A percentile compares a stretch with the other conserved stretches of the same genome.
phyloP scores from a whole-genome alignment of 2,329 filamentous ascomycete genomes.

The Dactylella cylindrospora region DNA sequence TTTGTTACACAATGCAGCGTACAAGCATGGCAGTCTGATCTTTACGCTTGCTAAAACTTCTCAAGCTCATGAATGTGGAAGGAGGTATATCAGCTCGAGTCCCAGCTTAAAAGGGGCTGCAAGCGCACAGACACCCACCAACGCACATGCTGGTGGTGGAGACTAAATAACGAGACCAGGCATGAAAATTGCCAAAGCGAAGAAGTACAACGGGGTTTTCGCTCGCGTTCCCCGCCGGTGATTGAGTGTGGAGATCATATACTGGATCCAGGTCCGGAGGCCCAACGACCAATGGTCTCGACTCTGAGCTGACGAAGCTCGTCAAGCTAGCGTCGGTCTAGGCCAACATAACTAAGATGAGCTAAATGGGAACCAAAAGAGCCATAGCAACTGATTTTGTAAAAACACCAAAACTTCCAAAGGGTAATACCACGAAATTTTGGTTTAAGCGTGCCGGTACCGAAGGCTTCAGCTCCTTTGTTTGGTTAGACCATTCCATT shows the following conservation, averaged over 20 bases:
- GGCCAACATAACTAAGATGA: too few species aligned
- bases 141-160: constrained; percentile 3
- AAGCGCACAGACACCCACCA: constrained; percentile 40
- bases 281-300: constrained; percentile 6
- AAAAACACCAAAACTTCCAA: too few species aligned
- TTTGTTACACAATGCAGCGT: constrained; percentile 27
- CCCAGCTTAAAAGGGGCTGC: constrained; percentile 25
- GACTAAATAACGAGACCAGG: too few species aligned
- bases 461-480: too few species aligned
- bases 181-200: too few species aligned
- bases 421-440: too few species aligned
- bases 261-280: constrained; percentile 1
- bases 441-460: too few species aligned
- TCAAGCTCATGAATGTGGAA: constrained; percentile 19
- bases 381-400: too few species aligned
- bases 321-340: background rate
- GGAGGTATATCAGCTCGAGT: constrained; percentile 15
- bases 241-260: constrained; percentile 8
- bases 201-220: too few species aligned
- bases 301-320: constrained; percentile 5
- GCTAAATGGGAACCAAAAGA: too few species aligned
- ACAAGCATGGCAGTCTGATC: constrained; percentile 5
- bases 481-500: too few species aligned
- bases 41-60: constrained; percentile 5
- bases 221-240: too few species aligned